Evolutionary conservation across 2,329 filamentous ascomycete genomes (phyloP).

Genomic region (Colletotrichum chrysophilum): DNA sequence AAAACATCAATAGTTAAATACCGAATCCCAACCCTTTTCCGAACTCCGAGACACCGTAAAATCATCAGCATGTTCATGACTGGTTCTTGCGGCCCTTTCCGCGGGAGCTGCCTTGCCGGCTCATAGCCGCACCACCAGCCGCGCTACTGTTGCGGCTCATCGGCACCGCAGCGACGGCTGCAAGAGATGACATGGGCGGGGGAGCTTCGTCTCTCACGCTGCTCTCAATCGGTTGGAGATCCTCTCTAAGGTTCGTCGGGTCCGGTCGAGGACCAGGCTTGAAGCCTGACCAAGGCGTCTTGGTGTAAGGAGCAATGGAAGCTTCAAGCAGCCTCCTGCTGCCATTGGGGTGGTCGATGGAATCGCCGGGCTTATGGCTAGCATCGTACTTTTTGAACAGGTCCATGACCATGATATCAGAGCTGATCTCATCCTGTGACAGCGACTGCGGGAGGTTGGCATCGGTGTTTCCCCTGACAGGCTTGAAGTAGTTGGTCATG

Average conservation of each 20-base stretch:
- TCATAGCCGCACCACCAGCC: constrained; percentile 61
- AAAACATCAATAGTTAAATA: background rate
- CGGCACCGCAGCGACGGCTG: constrained; percentile 42
- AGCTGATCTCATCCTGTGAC: constrained; percentile 55
- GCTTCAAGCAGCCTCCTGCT: constrained; percentile 61
- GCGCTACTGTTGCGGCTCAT: constrained; percentile 62
- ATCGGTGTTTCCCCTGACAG: constrained; percentile 58
- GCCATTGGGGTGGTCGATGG: constrained; percentile 59
- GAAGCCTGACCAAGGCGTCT: constrained; percentile 54
- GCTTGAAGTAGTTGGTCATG: constrained; percentile 64
- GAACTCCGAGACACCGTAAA: constrained; percentile 12
- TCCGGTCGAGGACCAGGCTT: constrained; percentile 50
- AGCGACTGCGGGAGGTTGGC: constrained; percentile 61
- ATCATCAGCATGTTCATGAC: constrained; percentile 7
- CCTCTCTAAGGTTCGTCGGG: constrained; percentile 54
- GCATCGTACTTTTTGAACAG: constrained; percentile 62
- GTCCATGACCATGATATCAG: constrained; percentile 63
- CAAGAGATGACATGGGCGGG: constrained; percentile 22
- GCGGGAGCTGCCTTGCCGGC: constrained; percentile 57
- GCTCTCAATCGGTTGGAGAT: constrained; percentile 53
- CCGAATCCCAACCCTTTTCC: background rate
- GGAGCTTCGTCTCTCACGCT: constrained; percentile 46
- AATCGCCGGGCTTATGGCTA: constrained; percentile 57
- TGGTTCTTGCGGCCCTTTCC: constrained; percentile 48
- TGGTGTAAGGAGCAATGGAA: constrained; percentile 52